These are phyloP conservation scores for Hippophae rhamnoides DNA, from an alignment of 306 rosid species.

Conservation along the genomic window DNA sequence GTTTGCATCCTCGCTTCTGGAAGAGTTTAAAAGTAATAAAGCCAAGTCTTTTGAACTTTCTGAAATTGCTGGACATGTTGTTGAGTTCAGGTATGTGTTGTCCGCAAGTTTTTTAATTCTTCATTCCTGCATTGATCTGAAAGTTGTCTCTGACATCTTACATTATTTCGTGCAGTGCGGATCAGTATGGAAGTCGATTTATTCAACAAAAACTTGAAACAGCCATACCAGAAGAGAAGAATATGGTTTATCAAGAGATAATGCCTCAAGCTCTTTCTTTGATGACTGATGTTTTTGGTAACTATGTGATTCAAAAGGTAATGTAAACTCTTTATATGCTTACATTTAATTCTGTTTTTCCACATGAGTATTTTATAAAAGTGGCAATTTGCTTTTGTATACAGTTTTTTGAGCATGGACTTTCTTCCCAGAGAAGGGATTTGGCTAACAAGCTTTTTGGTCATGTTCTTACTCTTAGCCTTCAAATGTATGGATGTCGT, in stretches of 20 bases:
- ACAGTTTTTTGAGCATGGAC: constrained; percentile 98
- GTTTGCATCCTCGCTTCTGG: constrained; percentile 69
- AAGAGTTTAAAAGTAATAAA: constrained; percentile 84
- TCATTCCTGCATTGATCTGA: not conserved
- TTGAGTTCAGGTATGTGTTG: constrained; percentile 61
- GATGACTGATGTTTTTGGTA: constrained; percentile 97
- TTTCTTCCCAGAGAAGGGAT: constrained; percentile 72
- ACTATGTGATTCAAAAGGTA: constrained; percentile 96
- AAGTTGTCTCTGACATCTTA: constrained; percentile 6
- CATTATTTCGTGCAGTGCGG: constrained; percentile 49
- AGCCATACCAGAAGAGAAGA: constrained; percentile 72
- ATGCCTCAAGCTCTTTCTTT: constrained; percentile 91
- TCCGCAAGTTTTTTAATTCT: constrained; percentile 9
- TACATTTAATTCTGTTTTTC: not conserved
- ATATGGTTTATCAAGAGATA: constrained; percentile 90
- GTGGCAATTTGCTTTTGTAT: constrained; percentile 10
- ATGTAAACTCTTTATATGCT: not conserved
- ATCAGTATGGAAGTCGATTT: constrained; percentile 90
- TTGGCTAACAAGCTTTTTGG: constrained; percentile 75
- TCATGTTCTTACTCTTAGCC: constrained; percentile 85
- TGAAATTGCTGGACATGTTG: constrained; percentile 59
- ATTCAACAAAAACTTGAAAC: constrained; percentile 95
- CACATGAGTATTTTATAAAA: constrained; percentile 8
- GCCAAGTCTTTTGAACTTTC: constrained; percentile 78
- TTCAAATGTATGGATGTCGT: constrained; percentile 98